Base-by-base conservation (phyloP, 371 early-diverging fungal genomes). In the Actinomucor elegans region DNA sequence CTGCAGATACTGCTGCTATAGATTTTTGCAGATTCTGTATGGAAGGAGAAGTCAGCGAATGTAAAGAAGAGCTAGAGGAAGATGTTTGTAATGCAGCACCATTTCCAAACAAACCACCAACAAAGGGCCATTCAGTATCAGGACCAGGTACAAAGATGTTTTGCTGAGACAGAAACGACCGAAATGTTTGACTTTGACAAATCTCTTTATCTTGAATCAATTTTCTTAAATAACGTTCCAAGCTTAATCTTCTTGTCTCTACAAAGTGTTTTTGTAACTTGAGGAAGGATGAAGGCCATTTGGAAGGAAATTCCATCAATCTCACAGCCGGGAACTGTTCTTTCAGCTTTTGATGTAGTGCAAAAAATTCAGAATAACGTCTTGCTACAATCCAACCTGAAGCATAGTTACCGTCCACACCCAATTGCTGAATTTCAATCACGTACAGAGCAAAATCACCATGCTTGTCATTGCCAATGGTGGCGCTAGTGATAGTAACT, bases 381-480 rank as follows among this genome's bases (percentile, higher is more conserved):
- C 93, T 74, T 2, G 82, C 79, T 12, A 94, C 87, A 34, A 90
- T 80, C 93, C 93, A 93, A 0, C 90, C 88, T 1, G 85, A 82
- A 5, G 65, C 73, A 64, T 57, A 73, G n/a, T 69, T 71, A 0
- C 77, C 83, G 48, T 80, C 74, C 28, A 59, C 48, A 0, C 65
- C 83, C 26, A 83, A 48, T 46, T 87, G 86, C 36, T 89, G 88
- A 5, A 94, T 84, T 58, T 92, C 89, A 48, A 94, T 87, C 38
- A 85, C 79, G 57, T 92, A 94, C 5, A 88, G 64, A 0, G 87
- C 86, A 66, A 84, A 89, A 8, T 87, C 86, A 17, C 85, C 85
- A 43, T 72, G 70, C 8, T 69, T 69, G 35, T 75, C 83, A 5
- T 69, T 73, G 5, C 78, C 81, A 32, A 79, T 81, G 7, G 80